Evolutionary conservation across 176 grass and related monocot genomes (phyloP).

Genomic region (Ensete ventricosum): DNA sequence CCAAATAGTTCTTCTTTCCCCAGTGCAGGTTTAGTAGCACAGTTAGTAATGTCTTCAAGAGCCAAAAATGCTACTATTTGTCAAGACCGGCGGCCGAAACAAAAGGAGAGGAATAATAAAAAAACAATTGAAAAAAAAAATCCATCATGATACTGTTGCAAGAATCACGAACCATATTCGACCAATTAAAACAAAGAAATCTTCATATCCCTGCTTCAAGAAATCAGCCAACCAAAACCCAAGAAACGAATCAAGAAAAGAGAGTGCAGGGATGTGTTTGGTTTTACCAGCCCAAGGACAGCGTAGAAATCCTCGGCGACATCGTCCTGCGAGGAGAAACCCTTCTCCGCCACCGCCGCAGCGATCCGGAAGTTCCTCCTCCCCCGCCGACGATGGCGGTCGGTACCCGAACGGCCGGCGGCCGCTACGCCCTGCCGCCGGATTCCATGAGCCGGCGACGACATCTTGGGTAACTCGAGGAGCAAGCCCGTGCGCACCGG

Average conservation of each 20-base stretch:
- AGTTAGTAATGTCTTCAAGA: not conserved
- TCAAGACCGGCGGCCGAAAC: not conserved
- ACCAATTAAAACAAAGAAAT: too few relatives aligned
- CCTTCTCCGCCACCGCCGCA: conserved; percentile 21
- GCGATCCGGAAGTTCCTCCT: conserved; percentile 16
- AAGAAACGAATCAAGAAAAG: not conserved
- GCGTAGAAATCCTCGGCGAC: conserved; percentile 74
- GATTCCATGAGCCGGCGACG: not conserved
- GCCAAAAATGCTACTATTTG: not conserved
- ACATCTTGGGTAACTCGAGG: conserved; percentile 2
- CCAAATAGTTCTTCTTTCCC: not conserved
- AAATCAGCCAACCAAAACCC: not conserved
- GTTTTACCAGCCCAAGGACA: conserved; percentile 63
- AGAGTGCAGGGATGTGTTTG: not conserved
- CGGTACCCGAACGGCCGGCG: too few relatives aligned
- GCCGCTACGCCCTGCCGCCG: not conserved
- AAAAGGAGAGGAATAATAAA: too few relatives aligned
- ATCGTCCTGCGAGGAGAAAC: conserved; percentile 25
- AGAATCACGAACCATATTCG: too few relatives aligned
- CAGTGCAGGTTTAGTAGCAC: not conserved
- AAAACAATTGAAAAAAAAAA: too few relatives aligned
- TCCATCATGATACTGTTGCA: too few relatives aligned
- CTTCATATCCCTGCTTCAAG: not conserved
- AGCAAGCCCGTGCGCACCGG: conserved; percentile 5
- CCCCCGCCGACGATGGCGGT: not conserved